Conservation (phyloP, 1,139 yeast genomes). For the Suhomyces coccinellae region DNA sequence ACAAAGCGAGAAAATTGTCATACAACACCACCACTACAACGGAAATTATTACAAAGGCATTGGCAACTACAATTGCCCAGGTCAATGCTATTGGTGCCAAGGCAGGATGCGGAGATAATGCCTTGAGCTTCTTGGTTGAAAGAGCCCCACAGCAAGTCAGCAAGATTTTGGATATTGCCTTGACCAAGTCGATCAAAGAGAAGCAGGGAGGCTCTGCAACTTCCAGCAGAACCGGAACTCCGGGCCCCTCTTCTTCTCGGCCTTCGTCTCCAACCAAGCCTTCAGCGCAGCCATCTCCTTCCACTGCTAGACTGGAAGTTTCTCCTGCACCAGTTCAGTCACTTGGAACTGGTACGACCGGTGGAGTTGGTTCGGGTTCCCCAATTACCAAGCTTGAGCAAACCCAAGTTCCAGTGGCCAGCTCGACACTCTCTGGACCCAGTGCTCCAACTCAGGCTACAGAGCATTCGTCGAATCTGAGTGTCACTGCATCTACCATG, state of each 20-base stretch:
- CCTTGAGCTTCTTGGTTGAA: slow-evolving; percentile 75
- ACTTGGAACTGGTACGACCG: too few species aligned
- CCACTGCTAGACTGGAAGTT: background rate
- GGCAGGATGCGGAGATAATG: slow-evolving; percentile 81
- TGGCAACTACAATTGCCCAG: slow-evolving; percentile 90
- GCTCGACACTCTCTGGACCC: too few species aligned
- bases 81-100: slow-evolving; percentile 84
- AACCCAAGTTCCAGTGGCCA: too few species aligned
- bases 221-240: slow-evolving; percentile 32
- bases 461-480: background rate
- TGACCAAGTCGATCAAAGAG: slow-evolving; percentile 75
- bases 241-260: slow-evolving; percentile 20
- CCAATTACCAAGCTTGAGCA: too few species aligned
- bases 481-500: background rate
- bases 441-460: background rate
- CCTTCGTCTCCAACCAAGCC: slow-evolving; percentile 7
- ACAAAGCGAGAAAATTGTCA: slow-evolving; percentile 65
- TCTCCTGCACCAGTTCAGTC: background rate
- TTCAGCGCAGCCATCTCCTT: background rate
- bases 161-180: slow-evolving; percentile 77
- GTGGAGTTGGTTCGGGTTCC: too few species aligned
- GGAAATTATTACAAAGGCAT: slow-evolving; percentile 82
- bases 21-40: slow-evolving; percentile 74
- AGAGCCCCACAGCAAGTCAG: slow-evolving; percentile 87
- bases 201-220: slow-evolving; percentile 33